Percentiles rank a stretch among this genome's conserved stretches.
Conservation (phyloP, 306 rosid species). For the Glycine tomentella region DNA sequence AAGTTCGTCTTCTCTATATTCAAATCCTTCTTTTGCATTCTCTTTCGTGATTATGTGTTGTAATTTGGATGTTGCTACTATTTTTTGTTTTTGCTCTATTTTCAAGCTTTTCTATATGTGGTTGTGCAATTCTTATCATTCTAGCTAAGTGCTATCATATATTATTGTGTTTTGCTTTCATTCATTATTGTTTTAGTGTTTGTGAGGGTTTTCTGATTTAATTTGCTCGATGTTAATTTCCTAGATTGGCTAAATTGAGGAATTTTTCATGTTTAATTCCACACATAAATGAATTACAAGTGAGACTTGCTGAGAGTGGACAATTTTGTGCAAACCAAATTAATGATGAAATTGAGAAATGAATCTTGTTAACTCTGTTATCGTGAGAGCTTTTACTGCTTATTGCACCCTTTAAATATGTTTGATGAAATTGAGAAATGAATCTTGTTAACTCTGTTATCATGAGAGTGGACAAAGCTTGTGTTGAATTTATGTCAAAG, state of each 20-base stretch:
- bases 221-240: not conserved
- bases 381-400: too few species aligned
- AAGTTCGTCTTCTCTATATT: not conserved
- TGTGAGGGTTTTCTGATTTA: too few species aligned
- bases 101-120: not conserved
- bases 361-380: not conserved
- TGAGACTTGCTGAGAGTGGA: not conserved
- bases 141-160: not conserved
- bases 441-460: not conserved
- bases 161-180: not conserved
- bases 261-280: not conserved
- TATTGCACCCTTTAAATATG: not conserved
- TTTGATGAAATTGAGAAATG: slow-evolving; percentile 10
- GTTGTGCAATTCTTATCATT: not conserved
- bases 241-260: not conserved
- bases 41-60: slow-evolving; percentile 15
- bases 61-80: too few species aligned
- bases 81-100: not conserved
- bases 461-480: too few species aligned
- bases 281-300: not conserved
- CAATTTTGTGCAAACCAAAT: not conserved
- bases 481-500: too few species aligned
- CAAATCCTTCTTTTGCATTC: not conserved
- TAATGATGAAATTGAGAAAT: not conserved
- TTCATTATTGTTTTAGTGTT: not conserved